Base-by-base conservation (phyloP, 2,329 filamentous ascomycete species). In the Diaporthe longicolla region DNA sequence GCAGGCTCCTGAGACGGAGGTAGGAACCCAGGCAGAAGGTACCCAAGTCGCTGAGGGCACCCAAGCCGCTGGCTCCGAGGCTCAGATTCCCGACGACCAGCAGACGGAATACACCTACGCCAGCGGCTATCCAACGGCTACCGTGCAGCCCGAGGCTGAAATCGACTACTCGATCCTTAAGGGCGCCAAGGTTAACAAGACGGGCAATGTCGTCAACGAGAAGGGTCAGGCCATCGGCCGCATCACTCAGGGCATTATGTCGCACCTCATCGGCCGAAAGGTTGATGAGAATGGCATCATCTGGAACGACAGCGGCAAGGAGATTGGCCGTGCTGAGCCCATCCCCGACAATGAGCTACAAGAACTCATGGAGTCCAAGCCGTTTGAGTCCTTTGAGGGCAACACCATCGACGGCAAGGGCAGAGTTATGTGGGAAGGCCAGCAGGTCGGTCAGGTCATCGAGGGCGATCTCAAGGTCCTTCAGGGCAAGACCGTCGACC, bases 261-360 rank as follows among this genome's bases (percentile, higher is more conserved):
- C 92, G 81, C 86, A 92, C 76, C 87, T 94, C 8, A 82, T 91
- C 43, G 92, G 92, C 77, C 90, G 89, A 78, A 89, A 89, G 79
- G 85, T 90, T 45, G 92, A 94, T 76, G 90, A 89, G 71, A 83
- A 93, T 48, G 93, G 93, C 58, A 87, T 92, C 76, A 92, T 94
- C 83, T 94, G 91, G 90, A 91, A 91, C 79, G 92, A 94, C 75
- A 86, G 86, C 8, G 93, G 93, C 75, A 89, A 93, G 80, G 85
- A 93, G 50, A 88, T 94, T 68, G 93, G 93, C 40, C 89, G 89
- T 70, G 90, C 88, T 57, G 92, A 94, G 82, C 88, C 92, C 17
- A 88, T 93, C 74, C 88, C 92, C 4, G 84, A 87, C 4, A 82
- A 81, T 21, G 89, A 91, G 77, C 85, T 87, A 5, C 87, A 89